phyloP scores from a whole-genome alignment of 441 rosid species.

The Croton laevigatus region DNA sequence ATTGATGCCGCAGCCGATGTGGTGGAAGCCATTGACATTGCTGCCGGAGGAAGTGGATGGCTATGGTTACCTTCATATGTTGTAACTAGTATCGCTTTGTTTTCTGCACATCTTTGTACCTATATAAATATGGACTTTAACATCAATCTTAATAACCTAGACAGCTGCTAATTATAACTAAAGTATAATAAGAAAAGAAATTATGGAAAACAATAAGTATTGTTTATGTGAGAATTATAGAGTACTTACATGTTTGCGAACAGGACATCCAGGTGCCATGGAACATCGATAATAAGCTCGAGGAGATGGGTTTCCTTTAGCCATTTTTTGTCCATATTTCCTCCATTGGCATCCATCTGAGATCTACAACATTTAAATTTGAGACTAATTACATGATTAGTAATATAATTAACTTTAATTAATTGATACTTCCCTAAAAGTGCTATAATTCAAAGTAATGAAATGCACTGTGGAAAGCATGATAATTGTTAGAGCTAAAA shows the following conservation, averaged over 20 bases:
- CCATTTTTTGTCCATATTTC: conserved; percentile 89
- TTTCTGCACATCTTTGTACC: conserved; percentile 95
- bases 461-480: background rate
- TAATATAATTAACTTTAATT: background rate
- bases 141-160: no score
- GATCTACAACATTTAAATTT: conserved; percentile 33
- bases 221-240: background rate
- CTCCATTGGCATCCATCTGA: conserved; percentile 79
- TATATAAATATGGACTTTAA: conserved; percentile 21
- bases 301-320: conserved; percentile 86
- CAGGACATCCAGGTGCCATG: conserved; percentile 82
- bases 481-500: background rate
- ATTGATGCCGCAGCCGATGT: conserved; percentile 80
- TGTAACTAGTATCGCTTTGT: conserved; percentile 65
- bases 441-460: background rate
- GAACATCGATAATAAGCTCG: conserved; percentile 90
- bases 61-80: conserved; percentile 91
- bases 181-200: no score
- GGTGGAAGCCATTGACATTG: conserved; percentile 85
- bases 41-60: conserved; percentile 86
- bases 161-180: no score
- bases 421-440: background rate
- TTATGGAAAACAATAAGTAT: no score
- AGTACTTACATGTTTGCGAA: conserved; percentile 53
- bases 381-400: background rate